These are phyloP conservation scores for Carex scoparia DNA, from an alignment of 176 grass and related monocot species.

Conservation along the genomic window DNA sequence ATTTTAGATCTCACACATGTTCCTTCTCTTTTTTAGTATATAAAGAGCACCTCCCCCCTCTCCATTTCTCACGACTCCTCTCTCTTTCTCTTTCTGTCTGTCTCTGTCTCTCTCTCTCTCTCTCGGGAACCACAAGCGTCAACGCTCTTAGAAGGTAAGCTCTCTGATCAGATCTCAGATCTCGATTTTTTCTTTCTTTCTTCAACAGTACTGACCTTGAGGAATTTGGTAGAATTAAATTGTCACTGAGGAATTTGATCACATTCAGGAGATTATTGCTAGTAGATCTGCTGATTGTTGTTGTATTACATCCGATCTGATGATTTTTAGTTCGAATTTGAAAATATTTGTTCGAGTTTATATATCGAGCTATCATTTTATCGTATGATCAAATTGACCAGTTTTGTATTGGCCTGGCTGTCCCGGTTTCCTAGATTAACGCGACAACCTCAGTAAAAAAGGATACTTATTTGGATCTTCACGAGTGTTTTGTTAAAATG, in stretches of 20 bases:
- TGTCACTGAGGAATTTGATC: constrained; percentile 3
- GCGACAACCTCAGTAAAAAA: background rate
- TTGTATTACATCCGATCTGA: constrained; percentile 5
- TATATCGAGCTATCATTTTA: background rate
- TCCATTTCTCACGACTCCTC: constrained; percentile 12
- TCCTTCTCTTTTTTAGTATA: constrained; percentile 24
- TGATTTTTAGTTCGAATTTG: background rate
- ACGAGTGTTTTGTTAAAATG: background rate
- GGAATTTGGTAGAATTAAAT: background rate
- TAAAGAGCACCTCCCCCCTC: constrained; percentile 14
- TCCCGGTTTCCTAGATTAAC: background rate
- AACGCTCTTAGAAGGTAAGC: constrained; percentile 21
- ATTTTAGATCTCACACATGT: constrained; percentile 19
- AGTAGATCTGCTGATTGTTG: background rate
- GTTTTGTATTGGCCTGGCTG: background rate
- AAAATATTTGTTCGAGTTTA: background rate
- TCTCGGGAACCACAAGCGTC: background rate
- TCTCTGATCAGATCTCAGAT: constrained; percentile 25
- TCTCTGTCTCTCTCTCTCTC: background rate
- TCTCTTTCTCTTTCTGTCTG: background rate
- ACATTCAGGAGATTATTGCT: background rate
- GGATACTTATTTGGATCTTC: background rate
- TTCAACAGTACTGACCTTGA: background rate
- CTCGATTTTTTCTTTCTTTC: background rate
- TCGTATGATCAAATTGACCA: background rate